These are phyloP conservation scores for Colletotrichum cordylinicola DNA, from an alignment of 2,329 filamentous ascomycete genomes.

Conservation along the genomic window DNA sequence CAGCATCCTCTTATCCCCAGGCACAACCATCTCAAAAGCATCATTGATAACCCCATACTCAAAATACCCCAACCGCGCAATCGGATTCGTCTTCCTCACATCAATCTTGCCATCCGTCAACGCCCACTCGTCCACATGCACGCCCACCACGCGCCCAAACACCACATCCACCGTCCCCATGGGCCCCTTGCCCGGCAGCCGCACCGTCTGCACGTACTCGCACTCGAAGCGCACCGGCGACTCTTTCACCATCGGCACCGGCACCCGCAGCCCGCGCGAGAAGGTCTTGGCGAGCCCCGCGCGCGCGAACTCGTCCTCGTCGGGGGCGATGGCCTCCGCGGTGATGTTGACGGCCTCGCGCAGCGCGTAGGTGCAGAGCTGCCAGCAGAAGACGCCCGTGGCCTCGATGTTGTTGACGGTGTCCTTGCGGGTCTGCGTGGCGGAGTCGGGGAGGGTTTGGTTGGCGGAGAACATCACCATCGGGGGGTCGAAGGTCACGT, in stretches of 20 bases:
- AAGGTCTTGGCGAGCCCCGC: neutral
- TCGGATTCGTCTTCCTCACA: neutral
- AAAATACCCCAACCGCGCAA: neutral
- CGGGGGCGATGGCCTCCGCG: neutral
- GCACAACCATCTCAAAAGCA: neutral
- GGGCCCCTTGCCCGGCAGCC: neutral
- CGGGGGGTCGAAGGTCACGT: neutral
- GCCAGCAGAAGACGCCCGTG: conserved; percentile 1
- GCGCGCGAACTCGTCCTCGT: neutral
- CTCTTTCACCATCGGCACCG: neutral
- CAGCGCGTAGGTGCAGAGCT: neutral
- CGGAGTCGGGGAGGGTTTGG: neutral
- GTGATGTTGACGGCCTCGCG: neutral
- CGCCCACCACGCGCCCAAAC: neutral
- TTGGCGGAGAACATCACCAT: conserved; percentile 7
- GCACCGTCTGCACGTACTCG: conserved; percentile 6
- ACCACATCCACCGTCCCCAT: neutral
- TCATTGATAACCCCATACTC: neutral
- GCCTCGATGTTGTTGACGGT: conserved; percentile 1
- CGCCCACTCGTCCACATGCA: neutral
- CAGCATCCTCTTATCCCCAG: conserved; percentile 1
- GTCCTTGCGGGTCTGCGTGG: neutral
- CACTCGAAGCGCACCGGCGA: conserved; percentile 6
- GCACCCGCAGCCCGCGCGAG: neutral
- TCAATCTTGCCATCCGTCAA: neutral